A percentile compares a stretch with the other conserved stretches of the same genome.
These are phyloP conservation scores for Garcia nutans DNA, from an alignment of 345 rosid genomes.

Conservation along the genomic window DNA sequence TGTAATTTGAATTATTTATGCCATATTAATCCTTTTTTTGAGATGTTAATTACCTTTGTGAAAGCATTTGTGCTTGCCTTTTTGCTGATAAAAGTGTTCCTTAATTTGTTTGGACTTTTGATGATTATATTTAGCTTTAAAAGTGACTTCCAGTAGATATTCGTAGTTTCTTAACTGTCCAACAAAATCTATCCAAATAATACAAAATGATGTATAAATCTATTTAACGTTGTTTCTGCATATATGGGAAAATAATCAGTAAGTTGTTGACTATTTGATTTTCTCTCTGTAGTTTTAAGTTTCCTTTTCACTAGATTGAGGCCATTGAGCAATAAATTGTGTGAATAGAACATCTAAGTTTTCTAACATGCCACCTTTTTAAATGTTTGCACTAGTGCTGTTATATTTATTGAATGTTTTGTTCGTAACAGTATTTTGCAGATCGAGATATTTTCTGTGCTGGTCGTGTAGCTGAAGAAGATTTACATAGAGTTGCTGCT, in stretches of 20 bases:
- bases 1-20: neutral
- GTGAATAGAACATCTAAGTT: neutral
- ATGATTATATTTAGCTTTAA: neutral
- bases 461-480: slow-evolving; percentile 98
- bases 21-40: neutral
- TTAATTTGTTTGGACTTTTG: neutral
- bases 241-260: too few relatives aligned
- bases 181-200: neutral
- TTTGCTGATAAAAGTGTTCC: neutral
- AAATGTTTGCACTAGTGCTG: neutral
- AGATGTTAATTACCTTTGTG: neutral
- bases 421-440: slow-evolving; percentile 80
- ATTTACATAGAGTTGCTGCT: slow-evolving; percentile 90
- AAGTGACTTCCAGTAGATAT: neutral
- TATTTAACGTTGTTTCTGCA: neutral
- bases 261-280: neutral
- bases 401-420: neutral
- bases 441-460: slow-evolving; percentile 99
- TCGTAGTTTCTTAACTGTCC: neutral
- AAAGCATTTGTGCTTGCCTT: neutral
- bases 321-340: neutral
- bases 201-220: neutral
- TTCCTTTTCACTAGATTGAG: neutral
- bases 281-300: neutral
- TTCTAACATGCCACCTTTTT: neutral